These are phyloP conservation scores for Pythium vanterpoolii DNA, from an alignment of 352 stramenopile genomes.

Conservation along the genomic window DNA sequence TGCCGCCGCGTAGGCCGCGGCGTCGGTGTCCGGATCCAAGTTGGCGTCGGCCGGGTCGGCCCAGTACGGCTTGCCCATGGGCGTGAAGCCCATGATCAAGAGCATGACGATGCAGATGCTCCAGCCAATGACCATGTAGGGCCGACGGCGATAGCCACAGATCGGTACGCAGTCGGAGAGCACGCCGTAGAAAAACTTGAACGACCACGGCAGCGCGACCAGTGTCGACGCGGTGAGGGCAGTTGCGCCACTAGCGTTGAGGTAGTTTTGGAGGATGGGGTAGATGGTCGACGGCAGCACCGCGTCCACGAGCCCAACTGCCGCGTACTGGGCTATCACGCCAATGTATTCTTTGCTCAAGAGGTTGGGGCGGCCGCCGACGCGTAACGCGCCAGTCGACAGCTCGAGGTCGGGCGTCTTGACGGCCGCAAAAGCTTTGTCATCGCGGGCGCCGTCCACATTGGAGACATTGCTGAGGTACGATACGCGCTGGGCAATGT, in stretches of 20 bases:
- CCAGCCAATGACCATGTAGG: slow-evolving; percentile 40
- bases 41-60: slow-evolving; percentile 7
- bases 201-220: slow-evolving; percentile 20
- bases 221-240: slow-evolving; percentile 14
- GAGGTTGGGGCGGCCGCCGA: slow-evolving; percentile 27
- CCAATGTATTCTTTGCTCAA: slow-evolving; percentile 33
- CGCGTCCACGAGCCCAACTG: slow-evolving; percentile 29
- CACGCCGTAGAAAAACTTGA: slow-evolving; percentile 35
- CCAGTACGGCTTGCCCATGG: slow-evolving; percentile 27
- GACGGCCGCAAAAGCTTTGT: slow-evolving; percentile 10
- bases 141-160: slow-evolving; percentile 36
- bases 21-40: slow-evolving; percentile 8
- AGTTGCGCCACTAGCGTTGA: slow-evolving; percentile 18
- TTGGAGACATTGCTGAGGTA: slow-evolving; percentile 34
- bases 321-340: slow-evolving; percentile 26
- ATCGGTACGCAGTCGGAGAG: slow-evolving; percentile 39
- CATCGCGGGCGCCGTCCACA: slow-evolving; percentile 26
- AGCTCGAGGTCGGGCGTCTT: slow-evolving; percentile 28
- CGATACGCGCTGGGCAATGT: slow-evolving; percentile 27
- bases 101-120: slow-evolving; percentile 28
- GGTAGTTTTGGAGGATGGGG: slow-evolving; percentile 31
- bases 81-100: slow-evolving; percentile 26
- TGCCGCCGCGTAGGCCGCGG: not conserved
- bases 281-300: slow-evolving; percentile 30
- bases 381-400: slow-evolving; percentile 31